phyloP scores from a whole-genome alignment of 2,329 filamentous ascomycete genomes.

The Aureobasidium sp. region DNA sequence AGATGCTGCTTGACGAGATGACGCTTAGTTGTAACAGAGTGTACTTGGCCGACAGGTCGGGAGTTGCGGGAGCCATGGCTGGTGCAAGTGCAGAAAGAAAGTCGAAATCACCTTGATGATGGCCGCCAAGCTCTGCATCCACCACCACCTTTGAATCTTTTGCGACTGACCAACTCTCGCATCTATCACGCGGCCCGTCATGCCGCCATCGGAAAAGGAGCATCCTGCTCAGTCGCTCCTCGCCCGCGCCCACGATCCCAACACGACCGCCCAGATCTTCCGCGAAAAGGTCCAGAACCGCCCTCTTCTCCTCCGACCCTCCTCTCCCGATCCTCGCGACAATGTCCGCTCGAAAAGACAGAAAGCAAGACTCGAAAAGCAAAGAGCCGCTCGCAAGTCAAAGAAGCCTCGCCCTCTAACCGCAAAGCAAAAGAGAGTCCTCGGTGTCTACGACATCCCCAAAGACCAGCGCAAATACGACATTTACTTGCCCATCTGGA shows the following conservation, averaged over 20 bases:
- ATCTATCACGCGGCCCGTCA: neutral
- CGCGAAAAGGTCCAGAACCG: slow-evolving; percentile 76
- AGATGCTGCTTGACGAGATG: slow-evolving; percentile 26
- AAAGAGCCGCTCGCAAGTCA: slow-evolving; percentile 25
- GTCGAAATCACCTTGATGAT: slow-evolving; percentile 11
- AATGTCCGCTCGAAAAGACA: slow-evolving; percentile 48
- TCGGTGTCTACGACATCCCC: slow-evolving; percentile 69
- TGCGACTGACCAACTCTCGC: neutral
- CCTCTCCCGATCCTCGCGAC: slow-evolving; percentile 53
- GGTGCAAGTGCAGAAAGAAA: neutral
- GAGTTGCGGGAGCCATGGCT: neutral
- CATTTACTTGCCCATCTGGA: slow-evolving; percentile 70
- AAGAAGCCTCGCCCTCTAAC: slow-evolving; percentile 64
- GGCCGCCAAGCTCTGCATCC: neutral
- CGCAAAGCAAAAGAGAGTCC: slow-evolving; percentile 65
- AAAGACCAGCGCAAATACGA: slow-evolving; percentile 62
- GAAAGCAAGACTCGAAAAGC: slow-evolving; percentile 29
- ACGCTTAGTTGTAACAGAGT: slow-evolving; percentile 23
- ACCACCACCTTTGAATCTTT: neutral
- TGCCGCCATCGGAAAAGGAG: slow-evolving; percentile 16
- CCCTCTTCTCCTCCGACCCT: slow-evolving; percentile 69
- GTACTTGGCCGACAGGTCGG: slow-evolving; percentile 20
- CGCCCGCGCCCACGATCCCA: slow-evolving; percentile 68
- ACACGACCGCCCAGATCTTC: slow-evolving; percentile 65
- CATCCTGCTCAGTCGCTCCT: slow-evolving; percentile 54